These are phyloP conservation scores for Gnomoniopsis smithogilvyi DNA, from an alignment of 2,329 filamentous ascomycete species.

Conservation along the genomic window DNA sequence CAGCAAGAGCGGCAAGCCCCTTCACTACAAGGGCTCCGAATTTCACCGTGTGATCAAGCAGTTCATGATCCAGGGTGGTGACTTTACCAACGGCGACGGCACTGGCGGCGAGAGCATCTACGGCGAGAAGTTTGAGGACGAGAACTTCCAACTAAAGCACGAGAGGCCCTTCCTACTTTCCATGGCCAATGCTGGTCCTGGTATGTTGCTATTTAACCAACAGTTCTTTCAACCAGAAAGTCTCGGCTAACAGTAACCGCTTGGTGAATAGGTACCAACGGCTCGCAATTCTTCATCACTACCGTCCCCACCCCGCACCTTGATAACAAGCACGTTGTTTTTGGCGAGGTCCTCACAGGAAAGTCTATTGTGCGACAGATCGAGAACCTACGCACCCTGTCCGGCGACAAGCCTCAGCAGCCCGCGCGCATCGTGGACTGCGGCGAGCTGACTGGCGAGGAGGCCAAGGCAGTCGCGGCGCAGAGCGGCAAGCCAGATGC, in stretches of 20 bases:
- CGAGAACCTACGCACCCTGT: slow-evolving; percentile 75
- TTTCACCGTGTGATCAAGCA: slow-evolving; percentile 98
- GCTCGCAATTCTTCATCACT: slow-evolving; percentile 97
- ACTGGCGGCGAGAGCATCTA: slow-evolving; percentile 98
- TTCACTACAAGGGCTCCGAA: slow-evolving; percentile 88
- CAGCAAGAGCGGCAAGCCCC: slow-evolving; percentile 75
- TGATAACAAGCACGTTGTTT: slow-evolving; percentile 96
- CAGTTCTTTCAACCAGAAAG: neutral
- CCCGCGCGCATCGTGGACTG: slow-evolving; percentile 78
- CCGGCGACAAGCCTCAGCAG: slow-evolving; percentile 72
- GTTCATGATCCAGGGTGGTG: slow-evolving; percentile 98
- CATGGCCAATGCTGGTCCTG: slow-evolving; percentile 96
- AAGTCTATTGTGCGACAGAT: slow-evolving; percentile 89
- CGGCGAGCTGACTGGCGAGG: slow-evolving; percentile 64
- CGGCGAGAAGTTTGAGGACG: slow-evolving; percentile 93
- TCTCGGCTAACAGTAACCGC: neutral
- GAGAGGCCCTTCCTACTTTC: slow-evolving; percentile 89
- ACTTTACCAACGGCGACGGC: slow-evolving; percentile 92
- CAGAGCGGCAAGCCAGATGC: slow-evolving; percentile 71
- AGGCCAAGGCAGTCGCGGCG: slow-evolving; percentile 62
- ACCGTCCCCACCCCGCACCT: slow-evolving; percentile 93
- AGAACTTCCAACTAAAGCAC: slow-evolving; percentile 92
- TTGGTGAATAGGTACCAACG: slow-evolving; percentile 71
- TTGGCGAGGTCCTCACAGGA: slow-evolving; percentile 88
- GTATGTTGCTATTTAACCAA: slow-evolving; percentile 42